These are phyloP conservation scores for Rhodamnia argentea DNA, from an alignment of 345 rosid species.

Conservation along the genomic window DNA sequence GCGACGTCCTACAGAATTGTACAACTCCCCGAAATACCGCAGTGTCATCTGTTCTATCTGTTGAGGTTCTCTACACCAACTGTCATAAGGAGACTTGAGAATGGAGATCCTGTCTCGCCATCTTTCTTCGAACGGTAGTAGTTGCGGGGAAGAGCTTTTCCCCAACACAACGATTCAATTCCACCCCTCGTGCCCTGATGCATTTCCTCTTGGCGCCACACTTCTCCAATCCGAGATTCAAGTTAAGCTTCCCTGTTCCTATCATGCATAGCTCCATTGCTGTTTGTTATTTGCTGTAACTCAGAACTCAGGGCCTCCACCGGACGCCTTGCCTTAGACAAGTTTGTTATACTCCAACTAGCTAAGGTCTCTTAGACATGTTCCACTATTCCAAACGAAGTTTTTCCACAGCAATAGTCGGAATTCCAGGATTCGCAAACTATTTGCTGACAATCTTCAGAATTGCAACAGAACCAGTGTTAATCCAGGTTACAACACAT, in stretches of 20 bases:
- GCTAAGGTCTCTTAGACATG: neutral
- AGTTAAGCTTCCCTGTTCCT: neutral
- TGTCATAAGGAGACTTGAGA: neutral
- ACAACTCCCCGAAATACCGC: neutral
- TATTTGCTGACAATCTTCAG: neutral
- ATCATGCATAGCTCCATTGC: neutral
- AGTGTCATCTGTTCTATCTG: accelerated
- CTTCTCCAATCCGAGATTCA: accelerated
- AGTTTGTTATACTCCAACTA: neutral
- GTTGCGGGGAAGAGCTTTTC: neutral
- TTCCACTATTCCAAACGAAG: neutral
- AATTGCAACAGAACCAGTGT: neutral
- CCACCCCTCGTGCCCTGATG: accelerated
- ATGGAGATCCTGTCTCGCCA: neutral
- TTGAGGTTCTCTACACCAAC: neutral
- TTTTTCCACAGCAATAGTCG: accelerated
- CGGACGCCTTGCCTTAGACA: neutral
- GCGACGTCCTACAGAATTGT: neutral
- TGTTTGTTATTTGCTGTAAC: neutral
- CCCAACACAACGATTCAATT: neutral
- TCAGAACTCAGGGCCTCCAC: neutral
- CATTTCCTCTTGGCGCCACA: accelerated
- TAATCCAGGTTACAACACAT: neutral
- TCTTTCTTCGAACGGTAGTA: neutral
- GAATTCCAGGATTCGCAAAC: neutral